Evolutionary conservation across 2,329 filamentous ascomycete genomes (phyloP), one percentile per base, ranked within the genome.

Genomic region (Epichloe bromicola): DNA sequence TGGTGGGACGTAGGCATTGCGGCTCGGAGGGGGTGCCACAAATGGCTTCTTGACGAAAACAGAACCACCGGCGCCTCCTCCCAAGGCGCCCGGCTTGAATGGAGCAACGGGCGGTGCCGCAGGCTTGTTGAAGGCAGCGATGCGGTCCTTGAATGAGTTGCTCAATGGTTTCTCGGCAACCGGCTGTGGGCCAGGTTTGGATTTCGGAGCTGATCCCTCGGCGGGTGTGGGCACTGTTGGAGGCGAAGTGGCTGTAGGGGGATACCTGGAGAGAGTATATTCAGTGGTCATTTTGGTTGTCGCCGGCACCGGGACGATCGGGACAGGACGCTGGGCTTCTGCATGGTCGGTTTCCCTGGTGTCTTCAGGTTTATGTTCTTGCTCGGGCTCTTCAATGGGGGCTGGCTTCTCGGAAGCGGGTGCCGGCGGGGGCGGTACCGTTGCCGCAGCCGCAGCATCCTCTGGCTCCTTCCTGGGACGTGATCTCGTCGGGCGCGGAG

Each of bases 41-140:
- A 96, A 98, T 0, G 91, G 89, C 69, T 97, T 97, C 75, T 91
- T 96, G 68, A 98, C 83, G 63, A 97, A 97, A 49, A 76, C 76
- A 55, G 76, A 75, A 46, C 77, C 72, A 53, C 79, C 55, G 17
- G 61, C 53, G 41, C 75, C 75, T 33, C 76, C 71, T 52, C 75
- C 68, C 26, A 84, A 69, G 2, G 80, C 80, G 53, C 77, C 75
- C 19, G 89, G 88, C 64, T 95, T 95, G 70, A 94, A 91, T 1
- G 93, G 93, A n/a, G 88, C 80, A 54, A 93, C 74, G 8, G 93
- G 93, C 3, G 89, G 82, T 5, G 89, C 88, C 38, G 86, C 80
- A 43, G 87, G 74, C 65, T 91, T 93, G 69, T 98, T 98, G 72
- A 98, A 98, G 43, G 93, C 91, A 36, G 93, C 93, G 64, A 98